Percentiles rank a stretch among this genome's conserved stretches.
phyloP scores from a whole-genome alignment of 2,329 filamentous ascomycete species.

The Epichloe baconii region DNA sequence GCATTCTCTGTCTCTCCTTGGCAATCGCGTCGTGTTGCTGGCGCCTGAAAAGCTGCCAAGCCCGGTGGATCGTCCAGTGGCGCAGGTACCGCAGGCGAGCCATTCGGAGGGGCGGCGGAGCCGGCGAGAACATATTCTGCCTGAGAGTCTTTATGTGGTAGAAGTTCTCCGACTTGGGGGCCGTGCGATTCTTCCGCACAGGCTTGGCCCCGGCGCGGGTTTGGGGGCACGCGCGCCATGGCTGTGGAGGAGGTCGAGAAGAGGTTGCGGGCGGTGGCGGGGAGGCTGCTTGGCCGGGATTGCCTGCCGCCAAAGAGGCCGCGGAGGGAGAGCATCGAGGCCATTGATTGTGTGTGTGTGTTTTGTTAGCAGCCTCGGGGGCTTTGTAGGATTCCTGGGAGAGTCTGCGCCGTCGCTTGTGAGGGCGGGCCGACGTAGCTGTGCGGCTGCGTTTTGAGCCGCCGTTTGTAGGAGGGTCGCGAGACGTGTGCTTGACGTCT shows the following conservation, averaged over 20 bases:
- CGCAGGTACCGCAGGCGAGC: constrained; percentile 75
- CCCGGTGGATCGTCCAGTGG: constrained; percentile 98
- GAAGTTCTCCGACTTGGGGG: constrained; percentile 24
- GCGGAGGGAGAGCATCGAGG: constrained; percentile 16
- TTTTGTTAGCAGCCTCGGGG: background rate
- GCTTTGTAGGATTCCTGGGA: background rate
- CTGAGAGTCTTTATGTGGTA: constrained; percentile 31
- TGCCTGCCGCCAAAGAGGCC: constrained; percentile 16
- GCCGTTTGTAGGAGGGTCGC: background rate
- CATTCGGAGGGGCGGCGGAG: constrained; percentile 66
- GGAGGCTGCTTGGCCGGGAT: constrained; percentile 3
- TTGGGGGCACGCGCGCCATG: constrained; percentile 19
- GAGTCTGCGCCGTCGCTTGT: background rate
- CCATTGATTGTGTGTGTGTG: constrained; percentile 9
- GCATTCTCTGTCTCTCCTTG: constrained; percentile 62
- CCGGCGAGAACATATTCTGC: constrained; percentile 35
- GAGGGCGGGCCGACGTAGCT: background rate
- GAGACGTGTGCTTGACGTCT: background rate
- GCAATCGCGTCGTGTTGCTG: constrained; percentile 51
- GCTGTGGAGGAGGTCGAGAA: constrained; percentile 19
- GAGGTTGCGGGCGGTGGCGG: constrained; percentile 11
- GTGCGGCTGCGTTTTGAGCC: background rate
- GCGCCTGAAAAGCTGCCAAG: constrained; percentile 71
- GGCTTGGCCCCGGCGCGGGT: constrained; percentile 12
- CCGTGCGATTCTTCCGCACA: constrained; percentile 15